These are phyloP conservation scores for Auricularia sp. DNA, from an alignment of 768 basidiomycete genomes.

Conservation along the genomic window DNA sequence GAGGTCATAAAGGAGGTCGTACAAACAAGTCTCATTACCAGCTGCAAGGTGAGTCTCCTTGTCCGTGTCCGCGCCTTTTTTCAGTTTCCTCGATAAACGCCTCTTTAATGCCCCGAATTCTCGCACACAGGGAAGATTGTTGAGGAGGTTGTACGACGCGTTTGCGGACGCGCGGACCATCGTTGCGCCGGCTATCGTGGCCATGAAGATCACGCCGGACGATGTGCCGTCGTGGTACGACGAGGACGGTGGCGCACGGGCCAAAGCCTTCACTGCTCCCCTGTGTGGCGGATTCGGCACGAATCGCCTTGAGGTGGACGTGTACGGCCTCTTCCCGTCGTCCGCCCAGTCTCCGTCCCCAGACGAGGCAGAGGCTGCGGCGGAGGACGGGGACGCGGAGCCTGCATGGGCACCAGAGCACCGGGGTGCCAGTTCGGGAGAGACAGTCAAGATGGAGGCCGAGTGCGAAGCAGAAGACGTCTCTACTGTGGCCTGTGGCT, in stretches of 20 bases:
- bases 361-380: background rate
- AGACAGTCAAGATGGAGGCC: conserved; percentile 12
- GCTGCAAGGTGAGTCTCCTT: conserved; percentile 31
- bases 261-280: conserved; percentile 1
- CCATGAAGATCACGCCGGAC: conserved; percentile 32
- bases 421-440: conserved; percentile 35
- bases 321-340: conserved; percentile 1
- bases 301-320: background rate
- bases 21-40: conserved; percentile 46
- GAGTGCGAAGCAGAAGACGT: conserved; percentile 13
- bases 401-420: conserved; percentile 38
- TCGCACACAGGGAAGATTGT: conserved; percentile 46
- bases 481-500: conserved; percentile 9
- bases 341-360: background rate
- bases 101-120: conserved; percentile 3
- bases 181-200: conserved; percentile 20
- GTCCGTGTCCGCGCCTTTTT: background rate
- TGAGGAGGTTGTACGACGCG: conserved; percentile 44
- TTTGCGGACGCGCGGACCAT: conserved; percentile 38
- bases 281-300: conserved; percentile 1
- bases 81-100: conserved; percentile 7
- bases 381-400: background rate
- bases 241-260: conserved; percentile 26
- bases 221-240: conserved; percentile 48
- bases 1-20: conserved; percentile 50